Evolutionary conservation across 2,329 filamentous ascomycete genomes (phyloP).

Genomic region (Penicillium glabrum): DNA sequence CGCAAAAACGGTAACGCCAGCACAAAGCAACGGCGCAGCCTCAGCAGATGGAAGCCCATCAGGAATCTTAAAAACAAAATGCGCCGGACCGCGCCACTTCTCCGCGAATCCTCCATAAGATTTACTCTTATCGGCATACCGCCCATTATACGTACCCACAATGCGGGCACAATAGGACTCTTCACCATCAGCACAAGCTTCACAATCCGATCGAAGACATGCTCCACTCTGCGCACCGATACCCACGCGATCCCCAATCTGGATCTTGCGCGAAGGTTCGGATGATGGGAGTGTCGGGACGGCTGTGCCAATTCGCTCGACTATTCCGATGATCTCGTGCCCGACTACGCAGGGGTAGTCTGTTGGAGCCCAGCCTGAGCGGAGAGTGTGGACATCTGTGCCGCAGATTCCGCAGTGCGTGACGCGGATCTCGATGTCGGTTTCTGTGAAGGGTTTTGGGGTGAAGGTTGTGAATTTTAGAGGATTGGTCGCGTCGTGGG

Average conservation of each 20-base stretch:
- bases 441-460: slow-evolving; percentile 52
- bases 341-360: slow-evolving; percentile 56
- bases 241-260: slow-evolving; percentile 63
- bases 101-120: slow-evolving; percentile 58
- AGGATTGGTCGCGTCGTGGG: slow-evolving; percentile 32
- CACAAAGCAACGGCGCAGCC: slow-evolving; percentile 73
- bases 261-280: slow-evolving; percentile 40
- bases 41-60: slow-evolving; percentile 48
- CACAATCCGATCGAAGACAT: slow-evolving; percentile 49
- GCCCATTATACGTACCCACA: slow-evolving; percentile 39
- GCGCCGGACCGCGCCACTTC: slow-evolving; percentile 54
- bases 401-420: slow-evolving; percentile 68
- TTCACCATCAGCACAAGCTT: slow-evolving; percentile 38
- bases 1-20: slow-evolving; percentile 71
- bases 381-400: slow-evolving; percentile 60
- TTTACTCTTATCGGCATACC: slow-evolving; percentile 36
- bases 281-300: slow-evolving; percentile 30
- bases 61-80: slow-evolving; percentile 62
- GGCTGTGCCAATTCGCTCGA: slow-evolving; percentile 53
- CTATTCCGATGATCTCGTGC: slow-evolving; percentile 65
- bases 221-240: slow-evolving; percentile 61
- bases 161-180: slow-evolving; percentile 44
- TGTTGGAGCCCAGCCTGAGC: slow-evolving; percentile 48
- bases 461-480: slow-evolving; percentile 37
- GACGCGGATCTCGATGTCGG: slow-evolving; percentile 66